These are phyloP conservation scores for Nakazawaea anatomiae DNA, from an alignment of 805 yeast species.

Conservation along the genomic window DNA sequence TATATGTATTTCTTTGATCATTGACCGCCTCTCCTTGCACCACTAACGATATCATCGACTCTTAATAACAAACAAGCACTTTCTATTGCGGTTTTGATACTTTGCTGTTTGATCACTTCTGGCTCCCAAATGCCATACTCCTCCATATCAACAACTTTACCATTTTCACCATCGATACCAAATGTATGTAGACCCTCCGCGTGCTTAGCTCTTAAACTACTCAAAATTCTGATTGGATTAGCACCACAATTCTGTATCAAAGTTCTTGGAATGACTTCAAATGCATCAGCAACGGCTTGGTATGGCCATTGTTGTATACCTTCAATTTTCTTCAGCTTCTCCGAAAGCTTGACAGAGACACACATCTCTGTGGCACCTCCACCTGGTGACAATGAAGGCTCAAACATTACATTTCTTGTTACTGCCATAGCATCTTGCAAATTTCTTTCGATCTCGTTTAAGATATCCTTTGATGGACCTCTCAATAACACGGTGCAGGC, in stretches of 20 bases:
- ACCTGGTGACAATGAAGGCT: slow-evolving; percentile 94
- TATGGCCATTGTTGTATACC: slow-evolving; percentile 99
- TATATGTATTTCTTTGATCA: not conserved
- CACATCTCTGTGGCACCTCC: slow-evolving; percentile 99
- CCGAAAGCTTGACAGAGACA: slow-evolving; percentile 79
- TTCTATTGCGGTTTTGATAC: slow-evolving; percentile 96
- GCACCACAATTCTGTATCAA: slow-evolving; percentile 97
- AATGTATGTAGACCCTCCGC: slow-evolving; percentile 81
- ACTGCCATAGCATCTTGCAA: slow-evolving; percentile 99
- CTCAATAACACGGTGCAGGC: slow-evolving; percentile 92
- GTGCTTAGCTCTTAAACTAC: slow-evolving; percentile 93
- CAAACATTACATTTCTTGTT: slow-evolving; percentile 88
- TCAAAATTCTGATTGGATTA: slow-evolving; percentile 81
- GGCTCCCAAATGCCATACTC: slow-evolving; percentile 99
- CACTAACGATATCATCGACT: slow-evolving; percentile 97
- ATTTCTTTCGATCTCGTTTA: slow-evolving; percentile 94
- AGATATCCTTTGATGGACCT: slow-evolving; percentile 95
- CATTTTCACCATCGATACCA: slow-evolving; percentile 94
- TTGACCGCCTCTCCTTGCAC: slow-evolving; percentile 57
- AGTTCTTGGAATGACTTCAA: slow-evolving; percentile 97
- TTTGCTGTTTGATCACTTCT: slow-evolving; percentile 94
- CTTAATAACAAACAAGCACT: slow-evolving; percentile 91
- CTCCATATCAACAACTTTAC: slow-evolving; percentile 93
- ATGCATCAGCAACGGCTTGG: slow-evolving; percentile 97
- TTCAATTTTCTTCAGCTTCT: slow-evolving; percentile 85